Evolutionary conservation across 2,329 filamentous ascomycete genomes (phyloP).

Genomic region (Gnomoniopsis smithogilvyi): DNA sequence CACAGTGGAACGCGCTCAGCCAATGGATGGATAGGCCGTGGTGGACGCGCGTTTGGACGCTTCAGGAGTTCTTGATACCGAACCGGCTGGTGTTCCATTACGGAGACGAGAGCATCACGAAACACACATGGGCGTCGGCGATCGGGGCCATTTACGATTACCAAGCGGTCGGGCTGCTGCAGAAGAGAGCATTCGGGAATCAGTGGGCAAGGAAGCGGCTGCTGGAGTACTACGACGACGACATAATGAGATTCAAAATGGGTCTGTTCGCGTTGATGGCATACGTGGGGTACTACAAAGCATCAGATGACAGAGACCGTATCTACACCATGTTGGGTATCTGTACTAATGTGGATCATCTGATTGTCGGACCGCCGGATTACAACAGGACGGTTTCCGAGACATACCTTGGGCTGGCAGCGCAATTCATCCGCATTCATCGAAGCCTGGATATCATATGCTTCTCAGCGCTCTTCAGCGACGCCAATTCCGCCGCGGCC

Average conservation of each 20-base stretch:
- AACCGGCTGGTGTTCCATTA: background rate
- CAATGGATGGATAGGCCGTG: conserved; percentile 1
- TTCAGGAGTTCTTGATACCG: conserved; percentile 2
- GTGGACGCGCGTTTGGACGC: conserved; percentile 6
- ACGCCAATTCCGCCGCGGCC: too few species aligned
- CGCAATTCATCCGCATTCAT: background rate
- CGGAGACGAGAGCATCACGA: background rate
- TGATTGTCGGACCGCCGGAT: background rate
- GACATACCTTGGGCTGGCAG: background rate
- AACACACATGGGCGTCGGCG: background rate
- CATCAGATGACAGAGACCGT: background rate
- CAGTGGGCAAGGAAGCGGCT: conserved; percentile 4
- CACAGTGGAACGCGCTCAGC: background rate
- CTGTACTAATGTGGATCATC: background rate
- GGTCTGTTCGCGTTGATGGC: conserved; percentile 4
- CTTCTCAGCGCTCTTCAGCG: background rate
- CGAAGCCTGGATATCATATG: conserved; percentile 1
- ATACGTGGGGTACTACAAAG: background rate
- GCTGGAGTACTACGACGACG: background rate
- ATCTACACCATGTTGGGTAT: background rate
- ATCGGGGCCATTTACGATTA: background rate
- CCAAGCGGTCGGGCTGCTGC: background rate
- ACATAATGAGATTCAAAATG: background rate
- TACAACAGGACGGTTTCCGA: background rate
- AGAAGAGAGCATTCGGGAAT: background rate